Base-by-base conservation (phyloP, 306 rosid genomes). In the Sechiopsis laciniata region DNA sequence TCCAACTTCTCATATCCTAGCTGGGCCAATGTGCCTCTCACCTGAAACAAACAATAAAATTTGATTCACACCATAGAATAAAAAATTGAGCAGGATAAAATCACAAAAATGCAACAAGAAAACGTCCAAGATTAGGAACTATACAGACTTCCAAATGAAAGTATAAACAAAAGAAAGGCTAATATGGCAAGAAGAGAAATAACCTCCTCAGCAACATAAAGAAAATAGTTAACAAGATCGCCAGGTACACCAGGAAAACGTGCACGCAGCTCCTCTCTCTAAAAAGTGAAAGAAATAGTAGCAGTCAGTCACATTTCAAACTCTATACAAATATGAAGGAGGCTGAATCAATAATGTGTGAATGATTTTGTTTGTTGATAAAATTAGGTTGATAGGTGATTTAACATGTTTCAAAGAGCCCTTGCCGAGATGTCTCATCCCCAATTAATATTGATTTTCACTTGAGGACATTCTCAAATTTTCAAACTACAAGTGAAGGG, bases 211-310 rank as follows among this genome's bases (percentile, higher is more conserved):
- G 98, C 98, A 75, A 94, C 94, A 84, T 90, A 90, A 35, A 94
- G 76, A 80, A 94, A 94, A 81, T 66, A 91, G 90, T 94, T 94
- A 82, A 94, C 98, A 78, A 94, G 98, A 84, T 94, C 98, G 51
- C 98, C 98, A 16, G 98, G 98, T 40, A 94, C 96, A 71, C 98
- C 98, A 59, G 98, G 98, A 83, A 94, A 94, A 37, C 98, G 90
- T 21, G 98, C 98, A n/a, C 98, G 97, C 77, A 94, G 79, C 81
- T 94, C 98, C 86, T 94, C 98, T 85, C 98, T 87, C 98, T 94
- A 85, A 77, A 80, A 79, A 51, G 50, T 29, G 55, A 35, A 54
- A 54, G 14, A 56, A 61, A 59, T 20, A 56, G 52, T 64, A 17
- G 77, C 21, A 26, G 60, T 72, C 4, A 62, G 70, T 17, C 55